These are phyloP conservation scores for Debaryomyces psychrophilus DNA, from an alignment of 1,139 yeast species.

Conservation along the genomic window DNA sequence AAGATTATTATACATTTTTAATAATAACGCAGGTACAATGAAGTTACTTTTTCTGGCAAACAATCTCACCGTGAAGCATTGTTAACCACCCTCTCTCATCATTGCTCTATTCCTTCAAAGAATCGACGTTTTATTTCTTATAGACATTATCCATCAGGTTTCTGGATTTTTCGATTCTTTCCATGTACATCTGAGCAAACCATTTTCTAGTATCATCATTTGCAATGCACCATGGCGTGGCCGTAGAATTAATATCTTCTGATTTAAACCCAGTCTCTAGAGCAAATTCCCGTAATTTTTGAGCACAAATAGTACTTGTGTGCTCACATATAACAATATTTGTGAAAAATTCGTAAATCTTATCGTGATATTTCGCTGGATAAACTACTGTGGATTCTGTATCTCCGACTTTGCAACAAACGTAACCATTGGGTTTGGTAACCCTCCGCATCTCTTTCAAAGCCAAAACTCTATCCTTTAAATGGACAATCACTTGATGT, in stretches of 20 bases:
- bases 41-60: constrained; percentile 16
- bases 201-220: constrained; percentile 10
- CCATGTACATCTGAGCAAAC: constrained; percentile 15
- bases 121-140: constrained; percentile 9
- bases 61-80: constrained; percentile 22
- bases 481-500: constrained; percentile 44
- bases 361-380: constrained; percentile 23
- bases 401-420: constrained; percentile 40
- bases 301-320: constrained; percentile 22
- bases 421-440: constrained; percentile 40
- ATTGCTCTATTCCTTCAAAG: constrained; percentile 21
- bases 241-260: constrained; percentile 15
- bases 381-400: constrained; percentile 20
- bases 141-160: constrained; percentile 14
- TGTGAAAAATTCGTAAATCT: constrained; percentile 15
- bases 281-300: constrained; percentile 21
- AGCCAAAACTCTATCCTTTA: constrained; percentile 33
- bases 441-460: constrained; percentile 39
- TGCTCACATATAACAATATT: constrained; percentile 15
- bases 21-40: not conserved
- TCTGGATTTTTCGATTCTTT: constrained; percentile 21
- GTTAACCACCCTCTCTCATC: constrained; percentile 19
- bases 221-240: constrained; percentile 22
- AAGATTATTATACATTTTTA: not conserved
- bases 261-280: constrained; percentile 24